Evolutionary conservation across 768 basidiomycete species (phyloP), one percentile per base, ranked within the genome.

Genomic region (Gymnopilus junonius): DNA sequence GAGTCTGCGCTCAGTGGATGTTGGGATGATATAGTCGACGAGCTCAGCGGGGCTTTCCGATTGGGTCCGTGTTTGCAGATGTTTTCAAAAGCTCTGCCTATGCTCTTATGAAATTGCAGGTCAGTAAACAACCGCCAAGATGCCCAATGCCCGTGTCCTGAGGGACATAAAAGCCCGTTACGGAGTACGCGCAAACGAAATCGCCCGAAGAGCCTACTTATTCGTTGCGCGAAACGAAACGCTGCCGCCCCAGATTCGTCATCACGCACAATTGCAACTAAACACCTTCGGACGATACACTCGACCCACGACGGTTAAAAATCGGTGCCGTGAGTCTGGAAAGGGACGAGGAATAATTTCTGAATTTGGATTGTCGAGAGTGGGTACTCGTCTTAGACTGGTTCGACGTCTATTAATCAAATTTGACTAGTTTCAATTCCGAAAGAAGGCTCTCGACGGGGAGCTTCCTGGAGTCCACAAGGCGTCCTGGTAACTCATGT

Each of bases 151-250:
- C 57, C 74, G 84, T 61, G 82, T 94, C 56, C 74, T 93, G 51
- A 87, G 92, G 73, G 93, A 94, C 75, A 85, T 93, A 58, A 91
- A 91, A 69, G 91, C 90, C 23, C 89, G 92, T 55, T 73, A 84
- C 20, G 87, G 88, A 62, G 90, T 94, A 62, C 78, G 80, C 62
- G 84, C 84, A 46, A 88, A 89, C 73, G 97, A 99, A 74, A 82
- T 97, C 50, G 81, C 89, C 29, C 89, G 96, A 20, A 84, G 94
- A 46, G 96, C 97, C 0, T 96, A 97, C 76, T 87, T 98, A 54
- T 95, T 89, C 76, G 92, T 98, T 67, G 95, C 96, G 23, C 87
- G 97, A 63, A 98, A 99, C 78, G 88, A 93, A 73, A 86, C 90
- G 1, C 79, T 98, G n/a, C 89, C 95, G 15, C 82, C 93, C 2